phyloP scores from a whole-genome alignment of 2,329 filamentous ascomycete genomes.

The Epicoccum sorghinum region DNA sequence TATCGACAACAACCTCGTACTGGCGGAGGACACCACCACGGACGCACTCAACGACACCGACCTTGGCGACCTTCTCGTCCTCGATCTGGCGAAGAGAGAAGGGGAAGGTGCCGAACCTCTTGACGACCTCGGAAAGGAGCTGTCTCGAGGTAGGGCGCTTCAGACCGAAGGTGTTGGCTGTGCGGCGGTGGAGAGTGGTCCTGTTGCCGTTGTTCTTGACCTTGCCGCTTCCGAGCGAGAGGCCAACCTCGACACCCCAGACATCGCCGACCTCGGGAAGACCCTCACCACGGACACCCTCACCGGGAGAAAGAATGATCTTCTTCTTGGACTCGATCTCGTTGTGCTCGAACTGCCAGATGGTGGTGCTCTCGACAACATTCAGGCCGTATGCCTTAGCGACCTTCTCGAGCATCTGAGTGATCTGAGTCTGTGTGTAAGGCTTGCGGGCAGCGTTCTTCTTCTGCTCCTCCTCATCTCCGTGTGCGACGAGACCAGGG shows the following conservation, averaged over 20 bases:
- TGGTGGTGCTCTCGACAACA: constrained; percentile 96
- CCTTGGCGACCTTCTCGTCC: constrained; percentile 93
- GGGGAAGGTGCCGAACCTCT: constrained; percentile 97
- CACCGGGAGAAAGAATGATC: constrained; percentile 87
- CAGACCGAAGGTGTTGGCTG: constrained; percentile 86
- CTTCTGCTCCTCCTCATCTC: constrained; percentile 93
- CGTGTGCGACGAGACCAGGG: constrained; percentile 80
- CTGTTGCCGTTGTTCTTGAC: constrained; percentile 88
- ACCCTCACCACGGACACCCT: constrained; percentile 90
- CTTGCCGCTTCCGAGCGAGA: constrained; percentile 90
- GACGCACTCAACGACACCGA: constrained; percentile 95
- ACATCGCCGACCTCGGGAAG: constrained; percentile 87
- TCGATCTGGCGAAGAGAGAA: constrained; percentile 97
- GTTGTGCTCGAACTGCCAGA: constrained; percentile 94
- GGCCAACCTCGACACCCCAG: constrained; percentile 96
- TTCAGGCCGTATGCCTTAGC: constrained; percentile 89
- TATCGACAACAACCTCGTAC: constrained; percentile 95
- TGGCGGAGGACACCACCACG: constrained; percentile 89
- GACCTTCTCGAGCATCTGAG: constrained; percentile 85
- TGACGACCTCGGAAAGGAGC: constrained; percentile 90
- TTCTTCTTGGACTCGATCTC: constrained; percentile 99
- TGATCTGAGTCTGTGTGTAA: constrained; percentile 85
- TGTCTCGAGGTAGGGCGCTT: constrained; percentile 94
- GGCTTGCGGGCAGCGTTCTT: constrained; percentile 82
- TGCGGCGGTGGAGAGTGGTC: constrained; percentile 90